Base-by-base conservation (phyloP, 768 basidiomycete species). In the Glaciozyma antarctica region DNA sequence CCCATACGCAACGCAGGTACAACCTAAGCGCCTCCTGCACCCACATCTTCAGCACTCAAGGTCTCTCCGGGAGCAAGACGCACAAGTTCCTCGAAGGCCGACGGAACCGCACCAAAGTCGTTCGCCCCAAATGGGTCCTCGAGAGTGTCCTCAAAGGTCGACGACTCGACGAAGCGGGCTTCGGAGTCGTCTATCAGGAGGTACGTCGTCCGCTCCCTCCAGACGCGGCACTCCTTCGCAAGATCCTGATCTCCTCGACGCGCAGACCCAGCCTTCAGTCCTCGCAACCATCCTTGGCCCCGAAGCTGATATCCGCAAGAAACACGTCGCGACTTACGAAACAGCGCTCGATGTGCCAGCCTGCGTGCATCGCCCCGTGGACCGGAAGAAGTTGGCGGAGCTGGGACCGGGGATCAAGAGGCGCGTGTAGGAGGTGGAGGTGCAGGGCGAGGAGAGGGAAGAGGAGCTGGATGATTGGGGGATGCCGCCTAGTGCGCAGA, bases 31-130 rank as follows among this genome's bases (percentile, higher is more conserved):
- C 81, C 15, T 85, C 85, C 6, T 52, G 45, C 54, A 90, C 89
- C 10, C 89, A 92, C 74, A 84, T 91, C 58, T 73, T 92, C 47
- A 86, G 86, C 13, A 88, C 88, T 9, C 82, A 83, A 68, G 81
- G 81, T 60, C 78, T 90, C 62, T 87, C 81, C 71, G 87, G 81
- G 22, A 82, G 83, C 32, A 90, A 90, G 76, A 85, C 82, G 4
- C 83, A 89, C 64, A 83, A 80, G 71, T 71, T 84, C 58, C 76
- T 90, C 61, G 82, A 80, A 24, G 75, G 77, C 28, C 84, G 82
- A 71, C 78, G 78, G 41, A 78, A 78, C 67, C 80, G 75, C 44
- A 78, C 79, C 26, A 80, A 86, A 62, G 81, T 90, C 61, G 87
- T 90, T 41, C 83, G 80, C 24, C 75, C 75, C 8, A 66, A 67